A percentile compares a stretch with the other conserved stretches of the same genome.
Conservation (phyloP, 2,329 filamentous ascomycete genomes). For the Cordyceps cicadae region DNA sequence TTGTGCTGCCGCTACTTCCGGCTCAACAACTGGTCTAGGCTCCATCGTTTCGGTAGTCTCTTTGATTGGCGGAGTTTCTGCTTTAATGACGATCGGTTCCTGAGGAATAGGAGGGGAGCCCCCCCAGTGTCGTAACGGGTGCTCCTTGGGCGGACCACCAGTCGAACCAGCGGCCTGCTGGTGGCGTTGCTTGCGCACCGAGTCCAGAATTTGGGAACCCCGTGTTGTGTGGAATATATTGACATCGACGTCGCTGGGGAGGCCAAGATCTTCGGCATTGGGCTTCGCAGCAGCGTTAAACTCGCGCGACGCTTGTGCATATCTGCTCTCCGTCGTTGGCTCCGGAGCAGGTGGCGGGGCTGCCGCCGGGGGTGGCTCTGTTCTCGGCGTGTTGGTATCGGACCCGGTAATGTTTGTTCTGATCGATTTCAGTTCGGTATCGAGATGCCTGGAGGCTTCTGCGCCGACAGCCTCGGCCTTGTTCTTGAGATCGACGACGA, state of each 20-base stretch:
- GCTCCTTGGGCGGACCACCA: constrained; percentile 25
- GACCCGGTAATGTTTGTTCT: neutral
- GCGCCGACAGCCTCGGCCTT: constrained; percentile 12
- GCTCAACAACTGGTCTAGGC: neutral
- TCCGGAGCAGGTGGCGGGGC: neutral
- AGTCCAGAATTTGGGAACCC: constrained; percentile 37
- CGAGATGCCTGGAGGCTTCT: neutral
- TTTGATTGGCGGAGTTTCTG: neutral
- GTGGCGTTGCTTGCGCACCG: constrained; percentile 20
- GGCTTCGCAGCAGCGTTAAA: constrained; percentile 6
- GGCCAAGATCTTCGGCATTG: constrained; percentile 22
- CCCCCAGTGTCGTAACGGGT: constrained; percentile 30
- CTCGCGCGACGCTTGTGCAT: constrained; percentile 3
- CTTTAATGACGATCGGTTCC: neutral
- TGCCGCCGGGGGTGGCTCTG: neutral
- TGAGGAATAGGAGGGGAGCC: neutral
- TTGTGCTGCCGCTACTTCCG: neutral
- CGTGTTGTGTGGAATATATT: constrained; percentile 40
- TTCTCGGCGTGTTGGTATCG: neutral
- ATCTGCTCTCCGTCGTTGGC: neutral
- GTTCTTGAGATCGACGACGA: constrained; percentile 28
- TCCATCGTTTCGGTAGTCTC: neutral
- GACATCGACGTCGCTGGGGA: constrained; percentile 34
- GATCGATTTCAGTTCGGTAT: constrained; percentile 1
- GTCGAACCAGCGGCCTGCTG: constrained; percentile 11